Conservation (phyloP, 78 protist species). For the Creolimax fragrantissima region DNA sequence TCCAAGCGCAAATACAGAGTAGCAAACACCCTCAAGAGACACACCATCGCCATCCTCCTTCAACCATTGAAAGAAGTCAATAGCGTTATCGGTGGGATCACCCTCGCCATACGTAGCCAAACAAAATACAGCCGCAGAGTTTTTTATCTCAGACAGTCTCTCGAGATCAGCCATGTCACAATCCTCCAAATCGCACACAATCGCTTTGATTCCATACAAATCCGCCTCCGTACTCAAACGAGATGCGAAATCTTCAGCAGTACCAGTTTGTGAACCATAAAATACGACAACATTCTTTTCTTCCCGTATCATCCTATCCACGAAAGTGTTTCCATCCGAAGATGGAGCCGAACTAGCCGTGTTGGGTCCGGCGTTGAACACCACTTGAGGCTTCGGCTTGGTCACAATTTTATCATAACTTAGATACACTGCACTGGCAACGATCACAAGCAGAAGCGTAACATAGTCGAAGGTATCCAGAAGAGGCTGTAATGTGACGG, state of each 20-base stretch:
- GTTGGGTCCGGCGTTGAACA: not conserved
- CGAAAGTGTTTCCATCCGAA: not conserved
- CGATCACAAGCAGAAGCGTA: not conserved
- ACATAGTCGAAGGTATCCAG: not conserved
- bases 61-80: slow-evolving; percentile 38
- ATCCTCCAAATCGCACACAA: slow-evolving; percentile 48
- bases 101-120: slow-evolving; percentile 85
- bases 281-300: slow-evolving; percentile 19
- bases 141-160: not conserved
- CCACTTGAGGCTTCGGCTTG: not conserved
- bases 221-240: slow-evolving; percentile 57
- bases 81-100: slow-evolving; percentile 85
- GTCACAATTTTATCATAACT: not conserved
- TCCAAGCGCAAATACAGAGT: slow-evolving; percentile 80
- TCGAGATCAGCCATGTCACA: slow-evolving; percentile 24
- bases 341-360: not conserved
- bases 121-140: slow-evolving; percentile 36
- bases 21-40: slow-evolving; percentile 25
- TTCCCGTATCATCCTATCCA: not conserved
- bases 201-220: slow-evolving; percentile 37
- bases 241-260: slow-evolving; percentile 67
- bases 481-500: not conserved
- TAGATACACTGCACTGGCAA: not conserved
- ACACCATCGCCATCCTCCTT: slow-evolving; percentile 29
- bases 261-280: slow-evolving; percentile 79